Conservation (phyloP, 257 asterid species). For the Linaria vulgaris region DNA sequence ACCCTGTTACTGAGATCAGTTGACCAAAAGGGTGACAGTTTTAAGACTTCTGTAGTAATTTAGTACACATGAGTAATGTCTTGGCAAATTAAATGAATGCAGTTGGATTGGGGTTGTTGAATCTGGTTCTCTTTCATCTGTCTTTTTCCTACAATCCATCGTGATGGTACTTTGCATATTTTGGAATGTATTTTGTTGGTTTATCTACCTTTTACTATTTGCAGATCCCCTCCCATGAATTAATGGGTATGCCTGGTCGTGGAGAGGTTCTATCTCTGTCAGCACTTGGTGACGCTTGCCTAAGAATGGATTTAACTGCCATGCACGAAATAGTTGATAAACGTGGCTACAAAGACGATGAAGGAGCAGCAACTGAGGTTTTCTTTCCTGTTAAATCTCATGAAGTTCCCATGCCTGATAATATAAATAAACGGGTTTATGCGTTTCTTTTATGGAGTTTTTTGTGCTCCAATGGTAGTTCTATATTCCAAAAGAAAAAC, state of each 20-base stretch:
- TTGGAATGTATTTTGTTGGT: neutral
- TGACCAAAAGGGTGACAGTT: too few species aligned
- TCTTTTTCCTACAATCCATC: too few species aligned
- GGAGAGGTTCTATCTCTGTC: conserved; percentile 22
- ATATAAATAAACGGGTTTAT: neutral
- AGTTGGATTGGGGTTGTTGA: too few species aligned
- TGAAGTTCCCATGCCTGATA: neutral
- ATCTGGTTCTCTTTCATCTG: too few species aligned
- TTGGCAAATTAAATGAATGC: too few species aligned
- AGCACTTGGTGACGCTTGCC: conserved; percentile 81
- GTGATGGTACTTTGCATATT: neutral
- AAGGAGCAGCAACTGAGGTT: conserved; percentile 88
- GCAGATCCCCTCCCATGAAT: conserved; percentile 67
- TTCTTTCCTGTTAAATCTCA: neutral
- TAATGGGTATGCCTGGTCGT: conserved; percentile 44
- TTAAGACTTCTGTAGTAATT: too few species aligned
- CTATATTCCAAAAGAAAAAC: neutral
- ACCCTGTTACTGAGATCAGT: too few species aligned
- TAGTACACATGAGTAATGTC: too few species aligned
- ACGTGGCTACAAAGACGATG: conserved; percentile 78
- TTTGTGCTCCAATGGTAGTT: neutral
- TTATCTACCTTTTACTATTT: neutral
- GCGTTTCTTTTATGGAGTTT: neutral
- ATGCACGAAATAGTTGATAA: conserved; percentile 78
- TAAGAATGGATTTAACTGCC: conserved; percentile 86